Evolutionary conservation across 1,284 basidiomycete species (phyloP), one percentile per base, ranked within the genome.

Genomic region (Coniferiporia weirii): DNA sequence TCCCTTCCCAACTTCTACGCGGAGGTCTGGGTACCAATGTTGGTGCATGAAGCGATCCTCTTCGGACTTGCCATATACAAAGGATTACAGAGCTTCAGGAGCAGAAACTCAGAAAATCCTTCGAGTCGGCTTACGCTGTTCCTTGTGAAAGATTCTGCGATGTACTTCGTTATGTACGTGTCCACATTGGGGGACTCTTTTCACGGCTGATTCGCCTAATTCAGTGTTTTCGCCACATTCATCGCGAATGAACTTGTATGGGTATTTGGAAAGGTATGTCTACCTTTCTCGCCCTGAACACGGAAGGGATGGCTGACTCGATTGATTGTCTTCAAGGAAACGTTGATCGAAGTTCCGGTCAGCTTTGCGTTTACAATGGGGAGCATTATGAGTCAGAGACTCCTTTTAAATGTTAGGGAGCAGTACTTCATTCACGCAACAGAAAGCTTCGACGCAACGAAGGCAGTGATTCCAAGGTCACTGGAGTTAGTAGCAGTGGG

Each of bases 211-310:
- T 38, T 12, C 38, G 13, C 36, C 7, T 17, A 7, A 10, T 12
- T 34, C 32, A 52, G 50, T 8, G 50, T 52, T 15, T 52, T 52
- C 36, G 50, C 50, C 17, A 27, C 50, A 5, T 52, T 52, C 17
- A 12, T 52, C 7, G 27, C 36, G 50, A 52, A 52, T 35, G 50
- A 52, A 32, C 22, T 52, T 36, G 50, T 52, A 52, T 52, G 50
- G 50, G 20, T 52, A 32, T 32, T 52, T 35, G 50, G 50, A 3
- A 32, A 32, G 3, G 40, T 43, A 3, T 43, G 40, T 43, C 12
- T 43, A 13, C 40, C 50, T 20, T n/a, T 35, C 35, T 17, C 27
- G 17, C 17, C 50, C 15, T 32, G 8, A 32, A 35, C 17, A 20
- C 50, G 32, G 35, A 32, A 20, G 20, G 50, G 9, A 13, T 51